Conservation (phyloP, 2,329 filamentous ascomycete species). For the Hypomyces perniciosus region DNA sequence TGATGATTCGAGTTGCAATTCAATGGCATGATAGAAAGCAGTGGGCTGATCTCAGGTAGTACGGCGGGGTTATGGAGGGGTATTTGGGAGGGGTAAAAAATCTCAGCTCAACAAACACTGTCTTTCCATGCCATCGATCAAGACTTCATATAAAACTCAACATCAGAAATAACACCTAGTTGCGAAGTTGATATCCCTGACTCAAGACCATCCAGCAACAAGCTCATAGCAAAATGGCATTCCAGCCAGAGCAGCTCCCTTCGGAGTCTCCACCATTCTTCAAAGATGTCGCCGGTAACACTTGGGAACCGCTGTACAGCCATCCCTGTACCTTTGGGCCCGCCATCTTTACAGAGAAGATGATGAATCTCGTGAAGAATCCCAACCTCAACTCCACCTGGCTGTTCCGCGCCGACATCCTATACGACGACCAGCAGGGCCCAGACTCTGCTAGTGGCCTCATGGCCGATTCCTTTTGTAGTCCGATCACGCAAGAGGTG, state of each 20-base stretch:
- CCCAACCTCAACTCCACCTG: conserved; percentile 74
- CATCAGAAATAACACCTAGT: no score
- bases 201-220: no score
- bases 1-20: no score
- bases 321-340: conserved; percentile 58
- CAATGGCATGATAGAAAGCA: no score
- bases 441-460: not conserved
- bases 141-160: no score
- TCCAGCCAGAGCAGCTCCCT: conserved; percentile 25
- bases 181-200: no score
- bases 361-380: conserved; percentile 70
- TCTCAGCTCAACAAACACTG: no score
- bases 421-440: conserved; percentile 34
- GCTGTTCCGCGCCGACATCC: conserved; percentile 72
- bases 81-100: no score
- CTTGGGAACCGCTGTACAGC: conserved; percentile 50
- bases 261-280: conserved; percentile 22
- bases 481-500: conserved; percentile 17
- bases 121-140: no score
- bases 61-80: no score
- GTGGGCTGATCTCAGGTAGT: no score
- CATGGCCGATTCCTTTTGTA: not conserved
- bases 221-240: conserved; percentile 16
- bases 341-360: conserved; percentile 57
- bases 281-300: conserved; percentile 17